Percentiles rank a stretch among this genome's conserved stretches.
Conservation (phyloP, 2,329 filamentous ascomycete genomes). For the Fonsecaea monophora region DNA sequence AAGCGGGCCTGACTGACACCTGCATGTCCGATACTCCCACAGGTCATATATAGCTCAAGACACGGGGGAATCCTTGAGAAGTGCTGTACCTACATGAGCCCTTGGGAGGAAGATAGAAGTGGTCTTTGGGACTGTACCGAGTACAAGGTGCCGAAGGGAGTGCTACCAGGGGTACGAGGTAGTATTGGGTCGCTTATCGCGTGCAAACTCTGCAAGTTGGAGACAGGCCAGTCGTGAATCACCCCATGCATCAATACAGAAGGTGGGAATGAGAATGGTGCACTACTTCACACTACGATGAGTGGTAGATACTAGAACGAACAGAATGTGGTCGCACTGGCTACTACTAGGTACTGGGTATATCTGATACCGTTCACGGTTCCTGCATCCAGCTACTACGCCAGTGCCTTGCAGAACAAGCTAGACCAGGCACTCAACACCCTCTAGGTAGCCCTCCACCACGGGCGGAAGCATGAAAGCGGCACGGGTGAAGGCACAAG, state of each 20-base stretch:
- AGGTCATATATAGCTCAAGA: background rate
- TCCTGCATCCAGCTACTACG: conserved; percentile 31
- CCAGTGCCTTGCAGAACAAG: conserved; percentile 29
- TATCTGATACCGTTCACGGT: conserved; percentile 39
- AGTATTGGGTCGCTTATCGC: background rate
- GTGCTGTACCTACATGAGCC: too few species aligned
- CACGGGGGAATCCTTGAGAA: too few species aligned
- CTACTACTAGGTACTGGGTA: conserved; percentile 12
- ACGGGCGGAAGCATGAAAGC: conserved; percentile 35
- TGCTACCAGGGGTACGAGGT: too few species aligned
- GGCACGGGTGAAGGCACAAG: conserved; percentile 35
- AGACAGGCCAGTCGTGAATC: background rate
- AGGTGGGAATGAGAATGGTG: background rate
- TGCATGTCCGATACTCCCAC: background rate
- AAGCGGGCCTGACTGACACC: background rate
- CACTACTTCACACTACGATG: too few species aligned
- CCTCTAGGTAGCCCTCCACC: conserved; percentile 5
- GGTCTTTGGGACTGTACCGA: too few species aligned
- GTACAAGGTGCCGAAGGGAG: too few species aligned
- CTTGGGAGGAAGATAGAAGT: too few species aligned
- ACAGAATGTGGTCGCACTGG: too few species aligned
- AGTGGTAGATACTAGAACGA: too few species aligned
- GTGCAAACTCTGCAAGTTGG: background rate
- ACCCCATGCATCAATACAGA: background rate
- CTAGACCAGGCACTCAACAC: background rate